A percentile compares a stretch with the other conserved stretches of the same genome.
Conservation (phyloP, 495 filamentous ascomycete species). For the Penicillium crystallinum region DNA sequence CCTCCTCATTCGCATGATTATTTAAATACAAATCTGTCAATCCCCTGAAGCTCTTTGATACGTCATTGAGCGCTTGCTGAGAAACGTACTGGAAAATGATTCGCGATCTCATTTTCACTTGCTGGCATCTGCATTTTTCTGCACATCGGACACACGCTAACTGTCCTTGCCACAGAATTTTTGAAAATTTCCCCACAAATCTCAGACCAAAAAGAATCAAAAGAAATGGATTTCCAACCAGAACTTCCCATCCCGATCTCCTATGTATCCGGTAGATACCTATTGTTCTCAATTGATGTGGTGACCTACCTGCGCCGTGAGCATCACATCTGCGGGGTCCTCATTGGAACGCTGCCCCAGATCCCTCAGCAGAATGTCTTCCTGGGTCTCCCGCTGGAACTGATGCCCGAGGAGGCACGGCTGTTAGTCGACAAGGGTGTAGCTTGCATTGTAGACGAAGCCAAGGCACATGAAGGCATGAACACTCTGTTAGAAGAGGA, state of each 20-base stretch:
- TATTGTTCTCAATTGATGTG: slow-evolving; percentile 80
- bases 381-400: slow-evolving; percentile 77
- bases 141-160: background rate
- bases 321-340: slow-evolving; percentile 81
- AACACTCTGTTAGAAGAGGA: slow-evolving; percentile 51
- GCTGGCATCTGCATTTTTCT: background rate
- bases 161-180: slow-evolving; percentile 9
- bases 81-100: slow-evolving; percentile 48
- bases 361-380: slow-evolving; percentile 93
- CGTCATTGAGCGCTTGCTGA: slow-evolving; percentile 44
- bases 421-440: slow-evolving; percentile 75
- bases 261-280: slow-evolving; percentile 71
- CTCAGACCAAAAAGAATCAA: slow-evolving; percentile 4
- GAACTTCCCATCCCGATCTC: slow-evolving; percentile 72
- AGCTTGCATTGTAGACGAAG: slow-evolving; percentile 76
- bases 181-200: slow-evolving; percentile 8
- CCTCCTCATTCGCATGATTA: slow-evolving; percentile 59
- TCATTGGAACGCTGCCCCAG: slow-evolving; percentile 85
- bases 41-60: slow-evolving; percentile 64
- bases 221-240: slow-evolving; percentile 37
- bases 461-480: slow-evolving; percentile 58
- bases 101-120: slow-evolving; percentile 1
- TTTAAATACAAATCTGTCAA: slow-evolving; percentile 80
- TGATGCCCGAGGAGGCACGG: slow-evolving; percentile 86
- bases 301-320: slow-evolving; percentile 74